Conservation (phyloP, 1,284 basidiomycete genomes). For the Apiotrichum porosum region DNA sequence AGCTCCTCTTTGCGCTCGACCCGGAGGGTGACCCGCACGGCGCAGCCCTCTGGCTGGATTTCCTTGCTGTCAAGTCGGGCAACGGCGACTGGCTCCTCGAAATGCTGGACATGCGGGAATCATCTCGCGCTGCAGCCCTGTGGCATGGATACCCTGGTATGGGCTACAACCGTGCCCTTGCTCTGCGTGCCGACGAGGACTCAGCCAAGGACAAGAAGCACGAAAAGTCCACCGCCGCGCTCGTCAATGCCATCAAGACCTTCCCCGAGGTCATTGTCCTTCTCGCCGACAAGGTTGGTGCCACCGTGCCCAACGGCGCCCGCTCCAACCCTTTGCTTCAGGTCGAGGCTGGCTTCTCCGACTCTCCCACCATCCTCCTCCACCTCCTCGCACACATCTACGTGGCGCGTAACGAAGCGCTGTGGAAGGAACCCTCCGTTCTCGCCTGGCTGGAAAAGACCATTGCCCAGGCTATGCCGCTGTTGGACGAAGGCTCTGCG, state of each 20-base stretch:
- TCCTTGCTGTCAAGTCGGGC: slow-evolving; percentile 71
- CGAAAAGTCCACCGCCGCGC: slow-evolving; percentile 59
- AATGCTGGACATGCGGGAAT: slow-evolving; percentile 52
- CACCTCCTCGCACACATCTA: slow-evolving; percentile 78
- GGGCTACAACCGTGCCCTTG: slow-evolving; percentile 70
- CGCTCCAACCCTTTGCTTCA: slow-evolving; percentile 61
- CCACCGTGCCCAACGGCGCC: slow-evolving; percentile 58
- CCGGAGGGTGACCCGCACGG: slow-evolving; percentile 81
- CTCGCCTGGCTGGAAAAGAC: slow-evolving; percentile 65
- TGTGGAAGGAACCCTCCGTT: slow-evolving; percentile 74
- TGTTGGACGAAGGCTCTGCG: slow-evolving; percentile 25
- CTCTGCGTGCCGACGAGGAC: slow-evolving; percentile 59
- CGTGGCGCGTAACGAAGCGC: slow-evolving; percentile 62
- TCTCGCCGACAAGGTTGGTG: slow-evolving; percentile 75
- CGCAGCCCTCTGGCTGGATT: slow-evolving; percentile 74
- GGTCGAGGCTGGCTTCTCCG: slow-evolving; percentile 62
- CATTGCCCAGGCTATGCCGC: slow-evolving; percentile 18
- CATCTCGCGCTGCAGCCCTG: slow-evolving; percentile 48
- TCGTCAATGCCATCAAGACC: slow-evolving; percentile 64
- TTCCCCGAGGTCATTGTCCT: slow-evolving; percentile 77
- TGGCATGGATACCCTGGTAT: slow-evolving; percentile 71
- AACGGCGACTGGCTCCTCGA: slow-evolving; percentile 73
- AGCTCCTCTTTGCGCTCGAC: slow-evolving; percentile 73
- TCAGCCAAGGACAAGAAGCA: slow-evolving; percentile 55
- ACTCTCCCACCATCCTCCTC: slow-evolving; percentile 50